These are phyloP conservation scores for Coemansia sp. DNA, from an alignment of 192 early-diverging fungal genomes.

Conservation along the genomic window DNA sequence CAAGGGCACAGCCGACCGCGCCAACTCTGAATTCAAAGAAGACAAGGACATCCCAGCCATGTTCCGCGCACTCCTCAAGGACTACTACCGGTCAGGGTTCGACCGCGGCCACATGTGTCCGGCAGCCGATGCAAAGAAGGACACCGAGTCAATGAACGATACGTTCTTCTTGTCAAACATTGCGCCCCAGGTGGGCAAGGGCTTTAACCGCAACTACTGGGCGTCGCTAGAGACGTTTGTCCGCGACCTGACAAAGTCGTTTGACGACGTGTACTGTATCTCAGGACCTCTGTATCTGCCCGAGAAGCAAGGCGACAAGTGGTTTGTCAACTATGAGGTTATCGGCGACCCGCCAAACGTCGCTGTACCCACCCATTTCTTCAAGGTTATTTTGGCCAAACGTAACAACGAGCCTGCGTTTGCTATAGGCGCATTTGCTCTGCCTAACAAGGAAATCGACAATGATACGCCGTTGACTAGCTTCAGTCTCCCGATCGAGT, in stretches of 20 bases:
- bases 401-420: conserved; percentile 53
- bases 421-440: conserved; percentile 70
- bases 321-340: conserved; percentile 81
- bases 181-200: conserved; percentile 76
- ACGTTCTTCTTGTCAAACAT: conserved; percentile 85
- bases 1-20: conserved; percentile 56
- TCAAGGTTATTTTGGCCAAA: conserved; percentile 80
- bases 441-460: conserved; percentile 79
- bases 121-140: conserved; percentile 79
- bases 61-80: conserved; percentile 73
- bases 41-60: conserved; percentile 67
- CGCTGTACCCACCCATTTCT: conserved; percentile 92
- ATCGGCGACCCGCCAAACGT: conserved; percentile 84
- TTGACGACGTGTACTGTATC: conserved; percentile 81
- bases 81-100: conserved; percentile 81
- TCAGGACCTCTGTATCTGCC: conserved; percentile 89
- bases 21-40: conserved; percentile 74
- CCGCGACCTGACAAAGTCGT: conserved; percentile 65
- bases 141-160: conserved; percentile 75
- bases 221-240: conserved; percentile 82
- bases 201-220: conserved; percentile 95
- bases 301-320: conserved; percentile 70
- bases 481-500: conserved; percentile 75
- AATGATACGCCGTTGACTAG: conserved; percentile 61
- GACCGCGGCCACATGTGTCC: conserved; percentile 94